Conservation (phyloP, 208 protist species). For the Porcisia hertigi region DNA sequence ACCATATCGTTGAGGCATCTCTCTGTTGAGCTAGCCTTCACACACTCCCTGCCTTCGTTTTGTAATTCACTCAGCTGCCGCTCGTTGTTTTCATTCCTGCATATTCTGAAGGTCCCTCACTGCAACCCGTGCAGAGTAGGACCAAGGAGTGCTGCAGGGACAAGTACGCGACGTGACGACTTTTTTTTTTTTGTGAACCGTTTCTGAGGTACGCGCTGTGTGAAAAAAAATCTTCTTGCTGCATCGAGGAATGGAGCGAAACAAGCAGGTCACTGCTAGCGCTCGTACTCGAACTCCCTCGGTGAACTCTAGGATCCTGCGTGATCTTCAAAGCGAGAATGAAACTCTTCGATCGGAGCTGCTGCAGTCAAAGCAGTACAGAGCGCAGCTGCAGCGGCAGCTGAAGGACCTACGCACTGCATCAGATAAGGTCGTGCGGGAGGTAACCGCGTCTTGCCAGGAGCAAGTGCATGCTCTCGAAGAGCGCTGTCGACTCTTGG, state of each 20-base stretch:
- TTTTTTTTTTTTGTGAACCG: background rate
- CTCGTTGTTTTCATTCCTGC: background rate
- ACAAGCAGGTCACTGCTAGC: background rate
- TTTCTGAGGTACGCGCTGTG: conserved; percentile 1
- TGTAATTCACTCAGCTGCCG: background rate
- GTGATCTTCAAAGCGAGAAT: conserved; percentile 59
- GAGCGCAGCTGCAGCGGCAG: conserved; percentile 27
- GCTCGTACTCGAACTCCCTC: conserved; percentile 9
- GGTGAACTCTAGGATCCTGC: conserved; percentile 10
- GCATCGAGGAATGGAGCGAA: conserved; percentile 13
- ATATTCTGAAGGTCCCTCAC: background rate
- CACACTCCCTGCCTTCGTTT: background rate
- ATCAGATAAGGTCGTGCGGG: conserved; percentile 17
- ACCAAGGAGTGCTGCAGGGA: background rate
- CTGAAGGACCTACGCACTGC: conserved; percentile 23
- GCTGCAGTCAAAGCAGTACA: conserved; percentile 33
- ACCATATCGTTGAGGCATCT: background rate
- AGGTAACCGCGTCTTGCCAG: conserved; percentile 11
- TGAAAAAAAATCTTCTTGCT: background rate
- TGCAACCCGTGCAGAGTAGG: background rate
- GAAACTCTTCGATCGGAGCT: conserved; percentile 58
- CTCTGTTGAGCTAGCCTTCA: background rate
- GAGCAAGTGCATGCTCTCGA: conserved; percentile 38
- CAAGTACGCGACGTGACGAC: background rate
- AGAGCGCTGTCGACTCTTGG: conserved; percentile 52